Percentiles rank a stretch among this genome's conserved stretches.
phyloP scores from a whole-genome alignment of 1,284 basidiomycete genomes.

The Sparassis latifolia region DNA sequence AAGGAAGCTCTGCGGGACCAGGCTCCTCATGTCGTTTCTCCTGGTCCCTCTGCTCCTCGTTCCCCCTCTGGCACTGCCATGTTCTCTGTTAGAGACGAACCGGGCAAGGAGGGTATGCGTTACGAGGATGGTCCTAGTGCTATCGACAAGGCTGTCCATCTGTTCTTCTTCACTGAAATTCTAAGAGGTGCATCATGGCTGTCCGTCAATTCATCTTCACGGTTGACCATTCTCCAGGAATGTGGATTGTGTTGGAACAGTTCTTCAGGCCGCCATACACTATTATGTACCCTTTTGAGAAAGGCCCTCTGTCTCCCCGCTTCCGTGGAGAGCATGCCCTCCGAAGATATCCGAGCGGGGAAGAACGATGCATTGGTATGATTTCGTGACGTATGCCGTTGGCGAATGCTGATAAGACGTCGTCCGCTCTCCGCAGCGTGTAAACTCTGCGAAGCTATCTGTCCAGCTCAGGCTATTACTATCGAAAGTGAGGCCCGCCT shows the following conservation, averaged over 20 bases:
- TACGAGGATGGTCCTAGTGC: conserved; percentile 82
- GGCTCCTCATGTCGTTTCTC: conserved; percentile 38
- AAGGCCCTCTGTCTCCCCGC: conserved; percentile 94
- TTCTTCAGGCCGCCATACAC: conserved; percentile 98
- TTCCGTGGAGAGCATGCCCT: conserved; percentile 99
- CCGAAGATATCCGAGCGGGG: conserved; percentile 94
- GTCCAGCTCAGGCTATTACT: conserved; percentile 98
- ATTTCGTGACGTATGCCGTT: conserved; percentile 7
- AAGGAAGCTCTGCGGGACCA: not conserved
- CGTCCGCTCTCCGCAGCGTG: conserved; percentile 56
- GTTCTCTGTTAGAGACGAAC: conserved; percentile 34
- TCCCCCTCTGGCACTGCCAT: conserved; percentile 23
- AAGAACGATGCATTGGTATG: conserved; percentile 97
- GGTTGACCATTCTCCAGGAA: conserved; percentile 49
- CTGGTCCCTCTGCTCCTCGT: conserved; percentile 20
- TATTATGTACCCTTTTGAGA: conserved; percentile 98
- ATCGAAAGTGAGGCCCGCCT: conserved; percentile 96
- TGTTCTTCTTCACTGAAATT: conserved; percentile 99
- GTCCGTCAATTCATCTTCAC: conserved; percentile 2
- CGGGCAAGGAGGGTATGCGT: conserved; percentile 50
- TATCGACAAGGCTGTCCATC: conserved; percentile 90
- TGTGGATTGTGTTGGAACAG: conserved; percentile 99
- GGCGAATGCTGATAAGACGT: not conserved
- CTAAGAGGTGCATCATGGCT: conserved; percentile 66
- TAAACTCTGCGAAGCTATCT: conserved; percentile 99